Base-by-base conservation (phyloP, 2,329 filamentous ascomycete species). In the Ilyonectria destructans region DNA sequence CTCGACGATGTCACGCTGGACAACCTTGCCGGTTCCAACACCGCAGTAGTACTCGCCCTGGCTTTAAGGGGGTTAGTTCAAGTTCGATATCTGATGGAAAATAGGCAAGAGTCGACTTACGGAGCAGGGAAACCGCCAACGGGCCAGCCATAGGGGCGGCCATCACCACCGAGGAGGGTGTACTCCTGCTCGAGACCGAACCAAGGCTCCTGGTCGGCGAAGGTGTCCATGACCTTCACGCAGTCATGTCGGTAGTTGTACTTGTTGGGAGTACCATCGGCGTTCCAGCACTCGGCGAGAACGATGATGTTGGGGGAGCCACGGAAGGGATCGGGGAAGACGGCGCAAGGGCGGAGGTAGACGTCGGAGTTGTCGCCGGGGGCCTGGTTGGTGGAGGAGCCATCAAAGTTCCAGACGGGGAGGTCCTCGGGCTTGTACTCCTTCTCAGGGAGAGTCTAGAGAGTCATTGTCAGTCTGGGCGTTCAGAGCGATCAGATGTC, bases 121-220 rank as follows among this genome's bases (percentile, higher is more conserved):
- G 95, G 94, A 82, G 93, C 95, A 73, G 95, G 95, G 92, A 92
- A 97, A 79, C 94, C 94, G 80, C 92, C 91, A 84, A 71, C 43
- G 71, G 82, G 83, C 82, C 82, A 84, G 85, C 96, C 96, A 80
- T 95, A 98, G 62, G 96, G 96, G 85, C 94, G 92, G 83, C 95
- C 93, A 76, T 92, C 90, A 75, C 91, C 85, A 80, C 96, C 95
- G 76, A 98, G 79, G 13, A 84, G 77, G 9, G 82, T 98, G 89
- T 98, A 98, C 85, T 98, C 96, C 82, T 98, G 96, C 83, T 97
- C 96, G 19, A 99, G 91, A 85, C 96, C 96, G 85, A 98, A 99
- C 96, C 96, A 98, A 80, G 96, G 95, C 82, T 93, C 88, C 78
- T 96, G 92, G 65, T 90, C 87, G 82, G 91, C 91, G 83, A 98